Evolutionary conservation across 2,329 filamentous ascomycete species (phyloP).

Genomic region (Penicillium oxalicum): DNA sequence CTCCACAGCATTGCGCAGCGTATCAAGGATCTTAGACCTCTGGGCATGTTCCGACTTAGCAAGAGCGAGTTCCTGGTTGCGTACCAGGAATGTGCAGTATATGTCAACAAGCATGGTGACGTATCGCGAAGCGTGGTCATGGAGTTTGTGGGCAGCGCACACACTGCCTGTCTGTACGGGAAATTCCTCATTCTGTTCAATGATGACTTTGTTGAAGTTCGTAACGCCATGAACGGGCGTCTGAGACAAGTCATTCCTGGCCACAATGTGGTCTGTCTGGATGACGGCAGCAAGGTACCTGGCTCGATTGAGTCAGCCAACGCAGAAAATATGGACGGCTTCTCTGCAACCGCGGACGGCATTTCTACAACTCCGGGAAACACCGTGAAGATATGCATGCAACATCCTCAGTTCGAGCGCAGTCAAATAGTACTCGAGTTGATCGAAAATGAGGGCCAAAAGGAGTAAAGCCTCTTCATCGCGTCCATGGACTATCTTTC

Average conservation of each 20-base stretch:
- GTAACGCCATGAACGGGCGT: conserved; percentile 92
- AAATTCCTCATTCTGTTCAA: conserved; percentile 92
- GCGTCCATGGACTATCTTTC: neutral
- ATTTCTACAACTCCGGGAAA: conserved; percentile 44
- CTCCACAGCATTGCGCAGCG: conserved; percentile 80
- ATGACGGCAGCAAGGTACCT: conserved; percentile 58
- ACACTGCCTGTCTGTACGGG: conserved; percentile 79
- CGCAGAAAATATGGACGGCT: conserved; percentile 24
- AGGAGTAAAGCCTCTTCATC: conserved; percentile 35
- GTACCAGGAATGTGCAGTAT: conserved; percentile 94
- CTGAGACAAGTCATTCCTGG: conserved; percentile 91
- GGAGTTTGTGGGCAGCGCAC: conserved; percentile 96
- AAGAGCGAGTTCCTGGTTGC: conserved; percentile 88
- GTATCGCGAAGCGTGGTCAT: conserved; percentile 91
- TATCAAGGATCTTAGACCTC: conserved; percentile 72
- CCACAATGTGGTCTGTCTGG: conserved; percentile 80
- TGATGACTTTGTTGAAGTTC: conserved; percentile 91
- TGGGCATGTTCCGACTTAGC: conserved; percentile 94
- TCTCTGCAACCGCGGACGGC: conserved; percentile 37
- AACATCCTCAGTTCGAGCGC: conserved; percentile 78
- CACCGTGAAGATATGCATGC: conserved; percentile 91
- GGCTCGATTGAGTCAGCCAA: conserved; percentile 39
- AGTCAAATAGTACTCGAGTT: conserved; percentile 88
- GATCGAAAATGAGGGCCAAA: conserved; percentile 82
- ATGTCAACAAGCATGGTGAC: conserved; percentile 96